Base-by-base conservation (phyloP, 1,284 basidiomycete genomes). In the Pterula multifida region DNA sequence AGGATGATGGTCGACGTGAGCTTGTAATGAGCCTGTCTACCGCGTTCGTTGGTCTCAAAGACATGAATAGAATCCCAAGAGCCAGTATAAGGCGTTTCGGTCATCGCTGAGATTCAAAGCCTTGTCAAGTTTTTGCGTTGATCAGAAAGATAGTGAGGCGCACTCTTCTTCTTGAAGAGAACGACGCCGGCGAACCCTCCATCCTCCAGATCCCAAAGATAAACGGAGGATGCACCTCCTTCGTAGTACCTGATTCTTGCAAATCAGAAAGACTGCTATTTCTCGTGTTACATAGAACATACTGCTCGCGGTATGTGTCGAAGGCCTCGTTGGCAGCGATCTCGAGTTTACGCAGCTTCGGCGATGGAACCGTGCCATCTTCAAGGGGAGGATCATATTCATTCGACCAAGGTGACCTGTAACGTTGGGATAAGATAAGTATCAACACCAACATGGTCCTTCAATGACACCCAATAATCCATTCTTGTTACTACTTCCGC, bases 21-120 rank as follows among this genome's bases (percentile, higher is more conserved):
- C 69, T 98, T 98, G 72, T 98, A 98, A 61, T 90, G 90, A 2
- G 95, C 91, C 58, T 86, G 83, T 45, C 93, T 76, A 3, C 91
- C 91, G 46, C 92, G 80, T 64, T 97, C 93, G 24, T 79, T 76
- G 2, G 88, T 81, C 65, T 98, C 96, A 60, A 99, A 98, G 44
- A 98, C 95, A 64, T 99, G 96, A 54, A 99, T 90, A 2, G 93
- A 96, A 65, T 98, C 94, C 96, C 96, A 99, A 39, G 89, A 83
- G 35, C 91, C 90, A 0, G 79, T 77, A 2, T 83, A 47, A 70
- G 69, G 9, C 68, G 58, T 1, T 3, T 80, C 76, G 21, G 67
- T 74, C 69, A 88, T 73, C 6, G 71, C 85, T 88, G 55, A n/a
- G 49, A 9, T 50, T 44, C 42, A 22, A 45, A 47, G 50, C 23